phyloP scores from a whole-genome alignment of 2,329 filamentous ascomycete species.

The Aspergillus sp. region DNA sequence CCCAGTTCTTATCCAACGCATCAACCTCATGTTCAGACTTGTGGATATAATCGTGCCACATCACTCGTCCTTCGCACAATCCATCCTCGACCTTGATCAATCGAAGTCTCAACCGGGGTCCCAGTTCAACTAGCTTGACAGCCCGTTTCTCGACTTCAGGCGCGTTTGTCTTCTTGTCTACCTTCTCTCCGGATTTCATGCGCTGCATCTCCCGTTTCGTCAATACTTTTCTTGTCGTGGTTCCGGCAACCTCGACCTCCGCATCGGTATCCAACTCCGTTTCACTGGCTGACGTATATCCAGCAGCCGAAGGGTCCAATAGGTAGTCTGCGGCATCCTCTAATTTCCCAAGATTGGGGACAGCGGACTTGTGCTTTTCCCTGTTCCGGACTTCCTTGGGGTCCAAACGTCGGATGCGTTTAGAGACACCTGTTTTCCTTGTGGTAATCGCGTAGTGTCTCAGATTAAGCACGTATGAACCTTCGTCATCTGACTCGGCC shows the following conservation, averaged over 20 bases:
- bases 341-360: slow-evolving; percentile 87
- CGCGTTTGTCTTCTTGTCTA: slow-evolving; percentile 40
- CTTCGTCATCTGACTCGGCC: slow-evolving; percentile 48
- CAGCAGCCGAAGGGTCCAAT: slow-evolving; percentile 73
- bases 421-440: slow-evolving; percentile 79
- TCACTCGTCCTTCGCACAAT: slow-evolving; percentile 80
- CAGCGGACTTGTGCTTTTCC: slow-evolving; percentile 62
- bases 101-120: slow-evolving; percentile 82
- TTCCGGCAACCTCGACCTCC: slow-evolving; percentile 79
- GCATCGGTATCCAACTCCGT: slow-evolving; percentile 93
- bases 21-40: slow-evolving; percentile 78
- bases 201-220: slow-evolving; percentile 52
- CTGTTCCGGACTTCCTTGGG: slow-evolving; percentile 77
- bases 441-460: slow-evolving; percentile 96
- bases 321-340: slow-evolving; percentile 95
- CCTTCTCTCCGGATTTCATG: slow-evolving; percentile 45
- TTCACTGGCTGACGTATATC: slow-evolving; percentile 90
- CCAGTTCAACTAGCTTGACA: slow-evolving; percentile 88
- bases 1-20: slow-evolving; percentile 80
- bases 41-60: slow-evolving; percentile 96
- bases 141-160: slow-evolving; percentile 74
- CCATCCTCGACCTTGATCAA: slow-evolving; percentile 97
- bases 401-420: slow-evolving; percentile 78
- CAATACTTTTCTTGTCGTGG: slow-evolving; percentile 53
- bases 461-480: slow-evolving; percentile 79